phyloP scores from a whole-genome alignment of 2,329 filamentous ascomycete genomes.

The Diatrype stigma region DNA sequence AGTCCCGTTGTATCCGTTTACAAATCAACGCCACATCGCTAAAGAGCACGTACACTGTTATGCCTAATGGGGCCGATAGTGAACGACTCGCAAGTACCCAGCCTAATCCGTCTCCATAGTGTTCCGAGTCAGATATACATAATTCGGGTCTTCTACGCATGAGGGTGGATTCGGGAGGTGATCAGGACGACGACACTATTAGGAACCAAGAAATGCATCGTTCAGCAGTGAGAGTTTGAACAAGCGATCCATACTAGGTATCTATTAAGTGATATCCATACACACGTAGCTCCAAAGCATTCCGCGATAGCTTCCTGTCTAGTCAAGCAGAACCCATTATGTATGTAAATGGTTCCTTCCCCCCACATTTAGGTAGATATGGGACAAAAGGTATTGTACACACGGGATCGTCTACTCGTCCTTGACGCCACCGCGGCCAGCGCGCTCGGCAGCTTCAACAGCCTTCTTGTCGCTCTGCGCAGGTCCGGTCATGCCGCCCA shows the following conservation, averaged over 20 bases:
- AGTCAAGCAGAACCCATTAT: not conserved
- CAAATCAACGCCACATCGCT: not conserved
- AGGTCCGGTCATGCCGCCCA: slow-evolving; percentile 69
- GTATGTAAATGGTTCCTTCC: no score
- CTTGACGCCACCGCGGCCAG: slow-evolving; percentile 67
- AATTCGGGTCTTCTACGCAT: no score
- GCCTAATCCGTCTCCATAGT: no score
- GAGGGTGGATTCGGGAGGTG: no score
- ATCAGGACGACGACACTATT: no score
- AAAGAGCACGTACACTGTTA: no score
- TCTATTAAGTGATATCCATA: not conserved
- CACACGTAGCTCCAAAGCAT: not conserved
- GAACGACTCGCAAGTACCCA: no score
- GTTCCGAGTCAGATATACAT: no score
- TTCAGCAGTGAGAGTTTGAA: no score
- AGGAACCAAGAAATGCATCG: no score
- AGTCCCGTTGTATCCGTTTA: not conserved
- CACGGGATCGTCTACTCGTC: slow-evolving; percentile 52
- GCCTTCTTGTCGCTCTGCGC: slow-evolving; percentile 91
- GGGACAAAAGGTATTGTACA: not conserved
- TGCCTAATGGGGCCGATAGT: no score
- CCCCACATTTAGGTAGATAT: not conserved
- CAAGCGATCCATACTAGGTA: not conserved
- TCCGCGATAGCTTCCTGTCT: not conserved
- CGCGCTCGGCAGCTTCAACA: slow-evolving; percentile 73